Base-by-base conservation (phyloP, 2,329 filamentous ascomycete species). In the Clonostachys rhizophaga region DNA sequence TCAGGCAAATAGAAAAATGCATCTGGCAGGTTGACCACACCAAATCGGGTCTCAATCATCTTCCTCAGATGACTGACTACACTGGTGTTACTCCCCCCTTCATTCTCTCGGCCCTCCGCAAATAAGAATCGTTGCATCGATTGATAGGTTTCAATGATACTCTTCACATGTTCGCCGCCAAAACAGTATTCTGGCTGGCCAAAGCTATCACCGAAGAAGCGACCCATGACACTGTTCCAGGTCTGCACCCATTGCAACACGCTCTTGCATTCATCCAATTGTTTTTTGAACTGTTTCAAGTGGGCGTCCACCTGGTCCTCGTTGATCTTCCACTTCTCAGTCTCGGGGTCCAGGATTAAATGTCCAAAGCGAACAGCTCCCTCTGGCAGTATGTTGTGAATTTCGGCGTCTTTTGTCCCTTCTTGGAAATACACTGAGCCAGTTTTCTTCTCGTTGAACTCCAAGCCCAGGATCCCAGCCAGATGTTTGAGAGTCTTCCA, bases 251-350 rank as follows among this genome's bases (percentile, higher is more conserved):
- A 67, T 20, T 64, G 62, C 5, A 71, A 56, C 11, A 65, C 55
- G 50, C 72, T 78, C 43, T 68, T 69, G 56, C 74, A 79, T 34
- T 74, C 70, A 3, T 60, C 58, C 16, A 84, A 71, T 52, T 84
- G 80, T 24, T 64, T 72, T 44, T 68, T 65, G 11, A 84, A 68
- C 58, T 84, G 78, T 35, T 65, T 54, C 34, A 81, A 72, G 51
- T 84, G 80, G 12, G 67, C 61, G 42, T 75, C 66, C 5, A 84
- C 75, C 53, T 76, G 68, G 5, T 63, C 52, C 51, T 76, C 71
- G 50, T 83, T 75, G 44, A 83, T 79, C 41, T 70, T 55, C 62
- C 79, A 83, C 35, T 69, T 68, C 11, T 72, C 72, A 14, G 68
- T 51, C 3, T n/a, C 36, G 12, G 36, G 36, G 36, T 39, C 36